Conservation (phyloP, 805 yeast species). For the Groenewaldozyma tartarivorans region DNA sequence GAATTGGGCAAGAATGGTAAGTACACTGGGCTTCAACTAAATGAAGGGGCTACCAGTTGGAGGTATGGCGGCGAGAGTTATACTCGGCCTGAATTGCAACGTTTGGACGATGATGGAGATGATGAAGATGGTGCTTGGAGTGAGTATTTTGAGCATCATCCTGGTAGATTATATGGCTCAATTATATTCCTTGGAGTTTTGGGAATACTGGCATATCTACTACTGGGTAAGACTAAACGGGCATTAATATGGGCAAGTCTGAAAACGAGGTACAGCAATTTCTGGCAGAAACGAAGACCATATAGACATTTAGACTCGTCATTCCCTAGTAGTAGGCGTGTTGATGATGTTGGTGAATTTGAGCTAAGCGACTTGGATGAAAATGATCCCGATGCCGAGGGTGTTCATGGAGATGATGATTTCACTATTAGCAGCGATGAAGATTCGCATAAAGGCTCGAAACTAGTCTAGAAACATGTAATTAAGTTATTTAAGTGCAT, state of each 20-base stretch:
- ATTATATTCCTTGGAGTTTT: conserved; percentile 27
- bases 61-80: conserved; percentile 13
- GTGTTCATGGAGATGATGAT: too few species aligned
- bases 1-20: conserved; percentile 25
- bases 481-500: too few species aligned
- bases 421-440: background rate
- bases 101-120: conserved; percentile 13
- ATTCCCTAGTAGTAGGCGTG: background rate
- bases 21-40: conserved; percentile 13
- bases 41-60: conserved; percentile 12
- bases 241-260: conserved; percentile 15
- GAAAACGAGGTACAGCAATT: conserved; percentile 10
- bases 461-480: too few species aligned
- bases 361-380: conserved; percentile 16
- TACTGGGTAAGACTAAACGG: conserved; percentile 27
- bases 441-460: background rate
- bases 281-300: too few species aligned
- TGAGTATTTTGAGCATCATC: conserved; percentile 12
- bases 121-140: conserved; percentile 19
- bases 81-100: conserved; percentile 6
- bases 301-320: too few species aligned
- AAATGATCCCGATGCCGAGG: background rate
- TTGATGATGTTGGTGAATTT: conserved; percentile 14
- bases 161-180: conserved; percentile 32
- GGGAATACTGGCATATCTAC: conserved; percentile 24